These are phyloP conservation scores for Cylindrotheca closterium DNA, from an alignment of 108 stramenopile genomes.

Conservation along the genomic window DNA sequence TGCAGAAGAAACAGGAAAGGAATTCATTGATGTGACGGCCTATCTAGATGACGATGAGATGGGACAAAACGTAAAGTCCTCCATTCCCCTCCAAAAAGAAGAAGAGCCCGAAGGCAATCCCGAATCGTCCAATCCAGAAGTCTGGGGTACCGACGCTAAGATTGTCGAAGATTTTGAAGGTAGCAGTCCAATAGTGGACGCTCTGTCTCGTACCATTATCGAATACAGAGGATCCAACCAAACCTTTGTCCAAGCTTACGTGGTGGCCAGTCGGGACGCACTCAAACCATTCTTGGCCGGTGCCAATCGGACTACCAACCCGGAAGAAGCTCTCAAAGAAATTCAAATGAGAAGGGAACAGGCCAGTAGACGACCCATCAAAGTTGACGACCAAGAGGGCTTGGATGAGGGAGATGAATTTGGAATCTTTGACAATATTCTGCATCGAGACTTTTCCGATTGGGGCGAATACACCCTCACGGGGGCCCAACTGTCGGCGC, in stretches of 20 bases:
- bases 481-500: slow-evolving; percentile 75
- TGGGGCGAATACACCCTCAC: slow-evolving; percentile 79
- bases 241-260: slow-evolving; percentile 71
- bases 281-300: slow-evolving; percentile 54
- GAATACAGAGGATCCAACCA: slow-evolving; percentile 74
- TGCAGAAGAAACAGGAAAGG: slow-evolving; percentile 59
- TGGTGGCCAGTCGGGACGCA: slow-evolving; percentile 75
- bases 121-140: slow-evolving; percentile 59
- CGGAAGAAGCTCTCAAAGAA: slow-evolving; percentile 57
- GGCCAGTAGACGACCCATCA: slow-evolving; percentile 34
- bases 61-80: slow-evolving; percentile 46
- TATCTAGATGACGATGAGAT: slow-evolving; percentile 62
- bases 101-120: slow-evolving; percentile 24
- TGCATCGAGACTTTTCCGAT: slow-evolving; percentile 79
- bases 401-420: slow-evolving; percentile 61
- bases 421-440: slow-evolving; percentile 46
- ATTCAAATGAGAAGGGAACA: slow-evolving; percentile 61
- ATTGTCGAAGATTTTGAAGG: slow-evolving; percentile 86
- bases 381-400: slow-evolving; percentile 48
- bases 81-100: slow-evolving; percentile 5
- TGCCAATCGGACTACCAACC: slow-evolving; percentile 13
- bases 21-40: slow-evolving; percentile 75
- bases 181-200: slow-evolving; percentile 66
- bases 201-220: slow-evolving; percentile 63
- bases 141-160: slow-evolving; percentile 78